A percentile compares a stretch with the other conserved stretches of the same genome.
phyloP scores from a whole-genome alignment of 2,329 filamentous ascomycete genomes.

The Talaromyces rugulosus region DNA sequence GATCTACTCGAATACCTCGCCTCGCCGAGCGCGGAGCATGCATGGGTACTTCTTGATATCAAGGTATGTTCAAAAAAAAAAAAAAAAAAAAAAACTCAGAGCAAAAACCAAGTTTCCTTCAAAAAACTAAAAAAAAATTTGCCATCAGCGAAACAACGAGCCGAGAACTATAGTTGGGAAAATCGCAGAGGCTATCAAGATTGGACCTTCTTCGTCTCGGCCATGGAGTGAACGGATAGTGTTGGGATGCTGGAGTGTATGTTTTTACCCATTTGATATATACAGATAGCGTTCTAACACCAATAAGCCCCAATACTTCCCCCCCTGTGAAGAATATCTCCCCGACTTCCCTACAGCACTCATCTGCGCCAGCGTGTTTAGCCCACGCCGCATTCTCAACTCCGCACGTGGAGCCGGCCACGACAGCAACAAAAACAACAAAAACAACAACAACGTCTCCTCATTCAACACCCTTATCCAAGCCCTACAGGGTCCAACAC shows the following conservation, averaged over 20 bases:
- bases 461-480: constrained; percentile 71
- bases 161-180: constrained; percentile 65
- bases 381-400: constrained; percentile 66
- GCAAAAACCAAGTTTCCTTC: not conserved
- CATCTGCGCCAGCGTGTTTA: constrained; percentile 44
- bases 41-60: constrained; percentile 85
- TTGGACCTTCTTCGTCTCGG: constrained; percentile 40
- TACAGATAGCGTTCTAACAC: no score
- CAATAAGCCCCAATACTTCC: constrained; percentile 61
- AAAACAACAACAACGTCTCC: constrained; percentile 56
- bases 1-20: constrained; percentile 73
- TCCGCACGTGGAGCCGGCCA: constrained; percentile 29
- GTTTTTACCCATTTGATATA: constrained; percentile 4
- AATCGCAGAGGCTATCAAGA: constrained; percentile 57
- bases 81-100: not conserved
- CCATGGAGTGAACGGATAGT: constrained; percentile 72
- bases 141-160: constrained; percentile 30
- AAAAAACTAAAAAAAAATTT: not conserved
- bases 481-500: constrained; percentile 59
- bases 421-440: constrained; percentile 49
- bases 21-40: constrained; percentile 58
- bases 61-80: constrained; percentile 56
- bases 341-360: constrained; percentile 34
- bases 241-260: constrained; percentile 75
- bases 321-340: constrained; percentile 55